phyloP scores from a whole-genome alignment of 83 land plant species.

The Picea mariana region DNA sequence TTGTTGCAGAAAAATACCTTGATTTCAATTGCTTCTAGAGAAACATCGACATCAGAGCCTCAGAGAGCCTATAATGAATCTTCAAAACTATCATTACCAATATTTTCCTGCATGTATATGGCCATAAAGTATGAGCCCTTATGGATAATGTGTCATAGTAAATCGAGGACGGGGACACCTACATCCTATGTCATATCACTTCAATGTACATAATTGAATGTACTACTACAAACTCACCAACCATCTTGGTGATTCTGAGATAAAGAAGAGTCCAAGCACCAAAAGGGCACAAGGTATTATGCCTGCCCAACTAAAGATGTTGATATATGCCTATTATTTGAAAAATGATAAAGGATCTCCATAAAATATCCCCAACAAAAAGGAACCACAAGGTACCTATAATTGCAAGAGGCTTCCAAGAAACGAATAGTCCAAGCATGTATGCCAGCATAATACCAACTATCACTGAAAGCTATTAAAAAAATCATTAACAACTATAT shows the following conservation, averaged over 20 bases:
- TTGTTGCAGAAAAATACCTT: slow-evolving; percentile 32
- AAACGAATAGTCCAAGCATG: slow-evolving; percentile 54
- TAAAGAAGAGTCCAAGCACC: slow-evolving; percentile 47
- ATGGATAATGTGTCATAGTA: neutral
- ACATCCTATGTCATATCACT: neutral
- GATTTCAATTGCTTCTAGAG: slow-evolving; percentile 67
- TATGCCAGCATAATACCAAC: slow-evolving; percentile 76
- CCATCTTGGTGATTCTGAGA: slow-evolving; percentile 75
- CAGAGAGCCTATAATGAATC: slow-evolving; percentile 69
- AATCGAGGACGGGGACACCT: too few relatives aligned
- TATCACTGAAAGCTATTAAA: slow-evolving; percentile 61
- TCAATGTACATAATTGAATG: neutral
- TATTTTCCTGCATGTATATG: slow-evolving; percentile 54
- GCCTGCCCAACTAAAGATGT: slow-evolving; percentile 31
- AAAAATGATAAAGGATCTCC: neutral
- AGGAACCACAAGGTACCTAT: slow-evolving; percentile 33
- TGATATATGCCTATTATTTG: neutral
- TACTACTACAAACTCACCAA: slow-evolving; percentile 34
- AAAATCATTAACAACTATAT: neutral
- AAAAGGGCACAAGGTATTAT: slow-evolving; percentile 48
- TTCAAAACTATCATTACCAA: slow-evolving; percentile 71
- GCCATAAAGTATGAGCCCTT: neutral
- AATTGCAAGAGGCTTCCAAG: slow-evolving; percentile 73
- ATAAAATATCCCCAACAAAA: neutral
- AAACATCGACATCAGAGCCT: slow-evolving; percentile 64